phyloP scores from a whole-genome alignment of 2,329 filamentous ascomycete species.

The Colletotrichum chlorophyti region DNA sequence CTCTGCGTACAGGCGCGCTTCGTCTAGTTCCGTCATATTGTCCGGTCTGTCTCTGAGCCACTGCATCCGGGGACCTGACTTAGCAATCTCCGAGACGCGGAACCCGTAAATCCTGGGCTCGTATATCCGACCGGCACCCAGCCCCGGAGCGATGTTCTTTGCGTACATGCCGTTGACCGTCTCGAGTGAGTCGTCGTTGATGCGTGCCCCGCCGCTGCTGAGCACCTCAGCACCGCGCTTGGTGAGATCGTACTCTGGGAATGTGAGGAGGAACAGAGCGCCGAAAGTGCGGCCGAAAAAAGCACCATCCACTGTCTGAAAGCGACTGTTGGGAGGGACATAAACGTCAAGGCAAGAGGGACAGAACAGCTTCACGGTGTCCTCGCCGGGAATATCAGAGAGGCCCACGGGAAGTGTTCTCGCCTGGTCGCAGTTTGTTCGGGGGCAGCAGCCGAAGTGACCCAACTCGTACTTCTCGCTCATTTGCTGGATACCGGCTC shows the following conservation, averaged over 20 bases:
- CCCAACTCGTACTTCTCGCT: conserved; percentile 97
- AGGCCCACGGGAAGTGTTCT: conserved; percentile 92
- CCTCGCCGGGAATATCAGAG: conserved; percentile 92
- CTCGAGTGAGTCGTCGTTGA: conserved; percentile 52
- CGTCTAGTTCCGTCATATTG: conserved; percentile 84
- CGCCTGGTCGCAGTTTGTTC: conserved; percentile 88
- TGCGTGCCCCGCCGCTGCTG: conserved; percentile 36
- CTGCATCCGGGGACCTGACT: conserved; percentile 93
- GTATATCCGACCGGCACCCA: conserved; percentile 85
- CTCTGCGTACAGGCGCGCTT: conserved; percentile 64
- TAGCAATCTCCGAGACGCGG: conserved; percentile 87
- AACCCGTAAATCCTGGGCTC: conserved; percentile 98
- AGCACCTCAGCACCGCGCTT: conserved; percentile 71
- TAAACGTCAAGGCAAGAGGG: conserved; percentile 97
- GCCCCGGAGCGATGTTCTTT: conserved; percentile 85
- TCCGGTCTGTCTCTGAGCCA: conserved; percentile 88
- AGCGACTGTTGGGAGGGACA: conserved; percentile 94
- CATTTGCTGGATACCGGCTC: conserved; percentile 98
- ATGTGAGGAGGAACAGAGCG: conserved; percentile 97
- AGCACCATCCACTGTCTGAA: conserved; percentile 95
- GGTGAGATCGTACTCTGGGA: conserved; percentile 91
- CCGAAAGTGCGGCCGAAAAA: conserved; percentile 99
- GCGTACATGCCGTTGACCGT: conserved; percentile 87
- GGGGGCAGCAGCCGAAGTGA: conserved; percentile 95
- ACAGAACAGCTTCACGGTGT: conserved; percentile 98